A percentile compares a stretch with the other conserved stretches of the same genome.
These are phyloP conservation scores for Eimeria falciformis DNA, from an alignment of 169 alveolate genomes.

Conservation along the genomic window DNA sequence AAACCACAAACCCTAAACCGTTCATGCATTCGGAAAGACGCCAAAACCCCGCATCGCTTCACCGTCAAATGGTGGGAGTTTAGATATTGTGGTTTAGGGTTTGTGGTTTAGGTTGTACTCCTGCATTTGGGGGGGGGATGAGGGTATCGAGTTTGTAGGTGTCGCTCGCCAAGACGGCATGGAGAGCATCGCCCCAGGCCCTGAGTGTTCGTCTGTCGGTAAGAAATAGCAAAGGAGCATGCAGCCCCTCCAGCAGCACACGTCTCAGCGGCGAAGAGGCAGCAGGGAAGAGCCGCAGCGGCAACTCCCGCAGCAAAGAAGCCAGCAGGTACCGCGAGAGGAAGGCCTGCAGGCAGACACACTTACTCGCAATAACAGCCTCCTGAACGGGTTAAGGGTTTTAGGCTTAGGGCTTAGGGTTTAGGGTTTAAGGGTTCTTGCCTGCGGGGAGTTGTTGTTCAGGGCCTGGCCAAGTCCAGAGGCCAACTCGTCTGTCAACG, in stretches of 20 bases:
- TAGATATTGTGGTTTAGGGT: constrained; percentile 9
- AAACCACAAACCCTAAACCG: background rate
- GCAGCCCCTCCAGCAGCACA: constrained; percentile 48
- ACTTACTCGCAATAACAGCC: background rate
- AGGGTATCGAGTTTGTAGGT: constrained; percentile 32
- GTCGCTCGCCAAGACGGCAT: background rate
- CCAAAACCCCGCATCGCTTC: background rate
- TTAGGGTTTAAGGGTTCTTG: background rate
- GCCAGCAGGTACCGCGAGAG: constrained; percentile 13
- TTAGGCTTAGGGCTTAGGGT: background rate
- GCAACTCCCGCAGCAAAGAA: background rate
- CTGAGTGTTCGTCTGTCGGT: constrained; percentile 35
- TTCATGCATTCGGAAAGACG: background rate
- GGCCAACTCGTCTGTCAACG: constrained; percentile 69
- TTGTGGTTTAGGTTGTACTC: constrained; percentile 21
- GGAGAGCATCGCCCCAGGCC: background rate
- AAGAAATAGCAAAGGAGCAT: background rate
- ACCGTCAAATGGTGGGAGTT: background rate
- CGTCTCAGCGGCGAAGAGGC: constrained; percentile 40
- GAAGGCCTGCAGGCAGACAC: background rate
- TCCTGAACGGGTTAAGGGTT: background rate
- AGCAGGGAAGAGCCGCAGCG: constrained; percentile 25
- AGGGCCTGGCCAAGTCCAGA: constrained; percentile 41
- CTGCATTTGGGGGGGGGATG: constrained; percentile 60
- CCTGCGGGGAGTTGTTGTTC: constrained; percentile 62